phyloP scores from a whole-genome alignment of 2,329 filamentous ascomycete species.

The Apiospora malaysiana region DNA sequence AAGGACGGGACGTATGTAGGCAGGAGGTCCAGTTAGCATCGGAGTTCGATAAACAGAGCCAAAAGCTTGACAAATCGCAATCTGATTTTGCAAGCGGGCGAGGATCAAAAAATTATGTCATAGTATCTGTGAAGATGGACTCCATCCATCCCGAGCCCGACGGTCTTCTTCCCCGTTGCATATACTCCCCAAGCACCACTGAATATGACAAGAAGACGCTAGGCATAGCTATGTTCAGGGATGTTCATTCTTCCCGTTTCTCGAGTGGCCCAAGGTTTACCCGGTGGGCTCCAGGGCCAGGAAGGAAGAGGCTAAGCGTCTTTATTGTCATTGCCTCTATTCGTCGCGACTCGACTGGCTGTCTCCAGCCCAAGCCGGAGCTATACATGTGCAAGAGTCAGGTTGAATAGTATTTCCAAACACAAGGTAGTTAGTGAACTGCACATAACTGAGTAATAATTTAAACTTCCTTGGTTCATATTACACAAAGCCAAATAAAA shows the following conservation, averaged over 20 bases:
- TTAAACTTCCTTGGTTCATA: neutral
- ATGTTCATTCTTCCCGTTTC: neutral
- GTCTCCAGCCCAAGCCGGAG: neutral
- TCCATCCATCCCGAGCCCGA: neutral
- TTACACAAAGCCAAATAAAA: neutral
- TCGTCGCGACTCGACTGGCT: neutral
- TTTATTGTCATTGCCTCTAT: neutral
- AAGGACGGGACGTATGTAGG: neutral
- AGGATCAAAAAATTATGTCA: neutral
- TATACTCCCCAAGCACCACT: neutral
- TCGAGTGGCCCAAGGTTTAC: slow-evolving; percentile 1
- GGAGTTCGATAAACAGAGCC: neutral
- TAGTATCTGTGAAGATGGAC: neutral
- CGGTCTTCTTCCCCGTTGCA: neutral
- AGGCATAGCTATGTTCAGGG: neutral
- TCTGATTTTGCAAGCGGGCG: neutral
- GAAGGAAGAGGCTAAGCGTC: neutral
- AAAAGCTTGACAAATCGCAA: neutral
- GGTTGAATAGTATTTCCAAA: neutral
- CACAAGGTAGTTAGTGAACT: neutral
- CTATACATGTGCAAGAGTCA: neutral
- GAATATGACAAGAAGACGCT: slow-evolving; percentile 4
- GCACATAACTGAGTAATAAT: neutral
- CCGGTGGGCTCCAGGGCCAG: neutral
- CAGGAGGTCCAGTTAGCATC: neutral